Evolutionary conservation across 345 rosid species (phyloP).

Genomic region (Brassica carinata): DNA sequence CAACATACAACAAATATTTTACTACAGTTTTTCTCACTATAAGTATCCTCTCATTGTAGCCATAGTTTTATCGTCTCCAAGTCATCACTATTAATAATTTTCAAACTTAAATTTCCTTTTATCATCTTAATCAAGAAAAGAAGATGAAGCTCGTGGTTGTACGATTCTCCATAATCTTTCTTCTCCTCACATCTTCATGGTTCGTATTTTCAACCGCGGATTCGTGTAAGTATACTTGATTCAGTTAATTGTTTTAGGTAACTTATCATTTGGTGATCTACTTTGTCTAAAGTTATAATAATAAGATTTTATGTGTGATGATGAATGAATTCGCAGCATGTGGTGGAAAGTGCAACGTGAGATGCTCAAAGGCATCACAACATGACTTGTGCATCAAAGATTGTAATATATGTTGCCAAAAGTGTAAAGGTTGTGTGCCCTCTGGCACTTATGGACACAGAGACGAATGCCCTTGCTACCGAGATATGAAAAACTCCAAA

Average conservation of each 20-base stretch:
- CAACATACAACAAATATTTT: not conserved
- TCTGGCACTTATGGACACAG: constrained; percentile 29
- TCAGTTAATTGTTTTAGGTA: not conserved
- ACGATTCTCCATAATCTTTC: constrained; percentile 40
- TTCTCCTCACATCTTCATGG: constrained; percentile 50
- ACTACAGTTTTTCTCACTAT: not conserved
- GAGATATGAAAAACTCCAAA: constrained; percentile 4
- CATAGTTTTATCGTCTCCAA: not conserved
- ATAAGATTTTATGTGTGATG: not conserved
- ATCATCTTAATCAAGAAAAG: not conserved
- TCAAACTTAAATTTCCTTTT: not conserved
- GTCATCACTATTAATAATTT: not conserved
- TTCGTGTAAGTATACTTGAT: constrained; percentile 40
- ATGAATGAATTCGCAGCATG: constrained; percentile 23
- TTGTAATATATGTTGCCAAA: constrained; percentile 33
- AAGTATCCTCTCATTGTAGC: not conserved
- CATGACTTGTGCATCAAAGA: constrained; percentile 16
- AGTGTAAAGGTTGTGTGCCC: constrained; percentile 36
- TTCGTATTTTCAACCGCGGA: constrained; percentile 48
- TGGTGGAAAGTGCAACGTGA: constrained; percentile 23
- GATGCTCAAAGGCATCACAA: constrained; percentile 24
- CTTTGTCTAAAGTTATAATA: not conserved
- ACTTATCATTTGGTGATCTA: not conserved
- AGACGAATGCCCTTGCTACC: constrained; percentile 39
- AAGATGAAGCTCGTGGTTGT: constrained; percentile 22